phyloP scores from a whole-genome alignment of 176 grass and related monocot species.

The Rhipidocladum racemiflorum region DNA sequence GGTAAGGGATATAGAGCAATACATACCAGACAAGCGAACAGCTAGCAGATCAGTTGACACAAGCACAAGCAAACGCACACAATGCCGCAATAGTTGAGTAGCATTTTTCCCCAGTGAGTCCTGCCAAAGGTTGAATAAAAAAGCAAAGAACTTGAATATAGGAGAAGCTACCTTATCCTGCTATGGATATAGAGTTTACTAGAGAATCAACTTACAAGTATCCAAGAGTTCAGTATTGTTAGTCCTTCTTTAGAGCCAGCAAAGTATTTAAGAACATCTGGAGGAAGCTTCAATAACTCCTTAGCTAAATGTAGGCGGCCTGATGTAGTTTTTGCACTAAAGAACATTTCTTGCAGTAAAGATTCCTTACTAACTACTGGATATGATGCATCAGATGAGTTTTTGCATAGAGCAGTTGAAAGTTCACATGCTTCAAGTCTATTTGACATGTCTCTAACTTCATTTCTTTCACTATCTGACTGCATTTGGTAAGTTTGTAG shows the following conservation, averaged over 20 bases:
- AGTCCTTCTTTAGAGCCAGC: constrained; percentile 93
- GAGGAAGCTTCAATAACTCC: constrained; percentile 66
- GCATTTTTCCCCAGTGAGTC: constrained; percentile 98
- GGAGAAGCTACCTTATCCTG: constrained; percentile 13
- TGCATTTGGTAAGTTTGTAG: constrained; percentile 70
- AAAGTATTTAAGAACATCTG: constrained; percentile 80
- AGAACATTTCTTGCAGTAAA: constrained; percentile 90
- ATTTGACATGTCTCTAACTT: constrained; percentile 82
- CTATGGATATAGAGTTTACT: constrained; percentile 7
- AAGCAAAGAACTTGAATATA: constrained; percentile 22
- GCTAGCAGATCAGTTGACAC: constrained; percentile 89
- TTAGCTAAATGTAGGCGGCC: constrained; percentile 90
- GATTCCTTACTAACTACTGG: constrained; percentile 63
- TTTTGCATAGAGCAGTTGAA: constrained; percentile 64
- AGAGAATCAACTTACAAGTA: constrained; percentile 73
- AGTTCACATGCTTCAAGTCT: constrained; percentile 80
- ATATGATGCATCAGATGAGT: constrained; percentile 54
- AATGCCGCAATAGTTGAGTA: constrained; percentile 89
- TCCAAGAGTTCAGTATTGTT: constrained; percentile 79
- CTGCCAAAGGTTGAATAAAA: constrained; percentile 52
- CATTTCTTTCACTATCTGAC: constrained; percentile 84
- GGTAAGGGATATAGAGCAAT: background rate
- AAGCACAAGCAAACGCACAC: constrained; percentile 80
- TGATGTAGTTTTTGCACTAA: constrained; percentile 82
- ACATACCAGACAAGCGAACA: constrained; percentile 86